Conservation (phyloP, 2,329 filamentous ascomycete species). For the Colletotrichum lentis region DNA sequence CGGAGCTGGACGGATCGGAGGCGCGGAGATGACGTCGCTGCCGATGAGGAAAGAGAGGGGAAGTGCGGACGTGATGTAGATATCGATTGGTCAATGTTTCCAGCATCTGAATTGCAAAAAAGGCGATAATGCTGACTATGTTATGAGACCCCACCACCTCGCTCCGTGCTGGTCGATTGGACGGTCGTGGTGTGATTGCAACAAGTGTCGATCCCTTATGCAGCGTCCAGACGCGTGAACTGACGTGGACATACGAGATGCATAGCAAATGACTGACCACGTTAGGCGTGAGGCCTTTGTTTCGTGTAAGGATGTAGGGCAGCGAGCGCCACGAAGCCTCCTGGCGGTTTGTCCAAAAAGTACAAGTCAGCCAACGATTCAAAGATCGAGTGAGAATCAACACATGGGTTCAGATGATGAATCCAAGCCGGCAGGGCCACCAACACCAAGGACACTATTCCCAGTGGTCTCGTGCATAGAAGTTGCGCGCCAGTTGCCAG, state of each 20-base stretch:
- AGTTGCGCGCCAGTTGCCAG: too few species aligned
- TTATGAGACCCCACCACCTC: background rate
- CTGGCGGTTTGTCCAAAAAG: background rate
- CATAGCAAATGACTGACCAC: too few species aligned
- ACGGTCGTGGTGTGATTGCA: background rate
- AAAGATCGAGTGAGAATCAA: background rate
- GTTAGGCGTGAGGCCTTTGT: background rate
- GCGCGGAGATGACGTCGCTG: conserved; percentile 7
- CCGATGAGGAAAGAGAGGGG: background rate
- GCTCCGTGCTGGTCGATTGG: background rate
- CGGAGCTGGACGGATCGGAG: conserved; percentile 33
- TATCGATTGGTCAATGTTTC: background rate
- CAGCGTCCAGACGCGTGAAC: too few species aligned
- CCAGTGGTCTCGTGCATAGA: background rate
- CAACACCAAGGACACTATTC: background rate
- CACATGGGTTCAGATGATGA: background rate
- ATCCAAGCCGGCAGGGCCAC: background rate
- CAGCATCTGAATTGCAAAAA: background rate
- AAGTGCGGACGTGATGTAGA: background rate
- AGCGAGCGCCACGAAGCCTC: background rate
- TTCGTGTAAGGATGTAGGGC: too few species aligned
- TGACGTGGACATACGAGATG: too few species aligned
- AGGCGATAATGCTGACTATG: background rate
- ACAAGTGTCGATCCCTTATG: too few species aligned
- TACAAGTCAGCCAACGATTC: background rate